Conservation (phyloP, 2,329 filamentous ascomycete genomes). For the Epichloe gansuensis region DNA sequence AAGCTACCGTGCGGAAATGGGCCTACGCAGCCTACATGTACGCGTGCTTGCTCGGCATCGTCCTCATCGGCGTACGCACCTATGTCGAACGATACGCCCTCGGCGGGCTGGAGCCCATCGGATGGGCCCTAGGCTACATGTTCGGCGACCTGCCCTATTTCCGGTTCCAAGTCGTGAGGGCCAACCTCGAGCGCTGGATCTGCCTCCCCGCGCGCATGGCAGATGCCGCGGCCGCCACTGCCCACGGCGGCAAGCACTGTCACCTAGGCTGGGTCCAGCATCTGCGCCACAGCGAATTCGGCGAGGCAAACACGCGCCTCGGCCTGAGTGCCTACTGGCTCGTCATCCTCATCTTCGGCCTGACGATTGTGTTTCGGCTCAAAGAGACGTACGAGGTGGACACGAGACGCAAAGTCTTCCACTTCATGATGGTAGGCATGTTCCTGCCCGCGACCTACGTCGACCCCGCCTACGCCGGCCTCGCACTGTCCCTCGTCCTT, state of each 20-base stretch:
- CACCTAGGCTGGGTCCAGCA: constrained; percentile 49
- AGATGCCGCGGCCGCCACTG: constrained; percentile 8
- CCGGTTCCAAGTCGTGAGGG: constrained; percentile 55
- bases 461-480: constrained; percentile 69
- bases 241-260: constrained; percentile 24
- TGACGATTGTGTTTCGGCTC: constrained; percentile 62
- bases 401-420: constrained; percentile 91
- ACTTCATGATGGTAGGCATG: constrained; percentile 97
- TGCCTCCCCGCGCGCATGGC: constrained; percentile 43
- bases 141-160: constrained; percentile 66
- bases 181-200: constrained; percentile 63
- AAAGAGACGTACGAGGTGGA: constrained; percentile 78
- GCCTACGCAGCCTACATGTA: constrained; percentile 74
- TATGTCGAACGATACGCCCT: constrained; percentile 59
- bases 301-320: constrained; percentile 72
- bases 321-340: constrained; percentile 63
- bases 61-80: constrained; percentile 57
- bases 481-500: constrained; percentile 69
- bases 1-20: constrained; percentile 70
- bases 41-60: constrained; percentile 46
- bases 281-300: constrained; percentile 50
- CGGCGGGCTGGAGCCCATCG: constrained; percentile 63
- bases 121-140: constrained; percentile 85
- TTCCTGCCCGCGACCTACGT: constrained; percentile 76
- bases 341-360: constrained; percentile 53